Percentiles rank a stretch among this genome's conserved stretches.
Conservation (phyloP, 345 rosid species). For the Boechera retrofracta region DNA sequence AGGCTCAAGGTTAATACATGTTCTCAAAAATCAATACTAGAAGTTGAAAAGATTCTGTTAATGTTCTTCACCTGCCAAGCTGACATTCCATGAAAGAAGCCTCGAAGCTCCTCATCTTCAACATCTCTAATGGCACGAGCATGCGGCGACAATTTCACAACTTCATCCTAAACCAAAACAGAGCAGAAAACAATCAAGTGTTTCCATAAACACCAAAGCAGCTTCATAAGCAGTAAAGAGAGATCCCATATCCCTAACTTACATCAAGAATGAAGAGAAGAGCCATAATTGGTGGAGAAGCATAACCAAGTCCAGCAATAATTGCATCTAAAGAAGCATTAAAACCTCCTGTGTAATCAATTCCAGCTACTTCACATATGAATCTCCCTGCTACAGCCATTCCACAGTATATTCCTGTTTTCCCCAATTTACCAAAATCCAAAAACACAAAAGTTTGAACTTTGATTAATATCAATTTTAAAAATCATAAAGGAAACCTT, state of each 20-base stretch:
- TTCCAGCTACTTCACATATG: slow-evolving; percentile 79
- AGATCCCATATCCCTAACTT: slow-evolving; percentile 34
- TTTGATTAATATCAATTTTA: neutral
- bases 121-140: slow-evolving; percentile 98
- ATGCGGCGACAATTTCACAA: slow-evolving; percentile 89
- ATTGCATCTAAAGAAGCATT: slow-evolving; percentile 75
- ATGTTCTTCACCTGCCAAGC: slow-evolving; percentile 77
- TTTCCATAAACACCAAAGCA: neutral
- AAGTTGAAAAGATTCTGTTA: neutral
- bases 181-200: neutral
- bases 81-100: slow-evolving; percentile 98
- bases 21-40: neutral
- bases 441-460: neutral
- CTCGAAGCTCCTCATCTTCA: slow-evolving; percentile 96
- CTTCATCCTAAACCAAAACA: slow-evolving; percentile 77
- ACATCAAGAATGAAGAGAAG: slow-evolving; percentile 95
- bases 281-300: slow-evolving; percentile 95
- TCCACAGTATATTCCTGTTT: slow-evolving; percentile 82
- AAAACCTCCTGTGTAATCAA: slow-evolving; percentile 85
- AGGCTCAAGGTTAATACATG: neutral
- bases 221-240: neutral
- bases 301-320: slow-evolving; percentile 87
- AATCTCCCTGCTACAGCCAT: slow-evolving; percentile 90
- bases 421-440: neutral
- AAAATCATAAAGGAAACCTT: neutral